Evolutionary conservation across 2,329 filamentous ascomycete genomes (phyloP).

Genomic region (Hypoxylon sp.): DNA sequence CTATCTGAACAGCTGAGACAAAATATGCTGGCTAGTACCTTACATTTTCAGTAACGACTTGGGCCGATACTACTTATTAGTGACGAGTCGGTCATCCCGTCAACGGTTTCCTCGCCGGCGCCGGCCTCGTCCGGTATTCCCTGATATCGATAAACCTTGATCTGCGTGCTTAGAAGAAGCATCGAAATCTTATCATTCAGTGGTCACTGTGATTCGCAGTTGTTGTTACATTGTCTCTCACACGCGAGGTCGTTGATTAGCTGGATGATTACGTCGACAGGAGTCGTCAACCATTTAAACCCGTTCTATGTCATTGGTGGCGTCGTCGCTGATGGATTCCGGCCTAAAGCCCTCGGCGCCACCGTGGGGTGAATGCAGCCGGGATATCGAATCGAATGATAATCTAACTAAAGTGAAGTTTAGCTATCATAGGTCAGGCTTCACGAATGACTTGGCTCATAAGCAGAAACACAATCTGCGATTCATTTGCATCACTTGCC

Average conservation of each 20-base stretch:
- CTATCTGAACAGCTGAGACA: conserved; percentile 33
- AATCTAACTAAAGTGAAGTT: neutral
- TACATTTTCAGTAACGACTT: conserved; percentile 15
- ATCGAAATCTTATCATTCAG: neutral
- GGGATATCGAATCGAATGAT: neutral
- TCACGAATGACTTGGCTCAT: conserved; percentile 1
- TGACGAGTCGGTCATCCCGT: conserved; percentile 15
- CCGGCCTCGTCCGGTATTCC: neutral
- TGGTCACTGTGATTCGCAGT: conserved; percentile 1
- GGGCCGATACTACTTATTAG: conserved; percentile 9
- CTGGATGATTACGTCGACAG: neutral
- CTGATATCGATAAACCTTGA: conserved; percentile 11
- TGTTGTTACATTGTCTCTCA: neutral
- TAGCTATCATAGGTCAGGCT: neutral
- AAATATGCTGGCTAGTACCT: conserved; percentile 4
- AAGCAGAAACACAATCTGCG: conserved; percentile 27
- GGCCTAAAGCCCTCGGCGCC: neutral
- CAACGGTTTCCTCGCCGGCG: neutral
- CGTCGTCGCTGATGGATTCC: neutral
- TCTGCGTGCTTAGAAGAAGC: neutral
- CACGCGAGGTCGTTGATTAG: conserved; percentile 5
- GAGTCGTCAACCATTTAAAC: neutral
- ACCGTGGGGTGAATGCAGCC: neutral
- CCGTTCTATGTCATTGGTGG: neutral
- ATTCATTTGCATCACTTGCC: conserved; percentile 32